Percentiles rank a stretch among this genome's conserved stretches.
These are phyloP conservation scores for Pleurotus citrinopileatus DNA, from an alignment of 768 basidiomycete species.

Conservation along the genomic window DNA sequence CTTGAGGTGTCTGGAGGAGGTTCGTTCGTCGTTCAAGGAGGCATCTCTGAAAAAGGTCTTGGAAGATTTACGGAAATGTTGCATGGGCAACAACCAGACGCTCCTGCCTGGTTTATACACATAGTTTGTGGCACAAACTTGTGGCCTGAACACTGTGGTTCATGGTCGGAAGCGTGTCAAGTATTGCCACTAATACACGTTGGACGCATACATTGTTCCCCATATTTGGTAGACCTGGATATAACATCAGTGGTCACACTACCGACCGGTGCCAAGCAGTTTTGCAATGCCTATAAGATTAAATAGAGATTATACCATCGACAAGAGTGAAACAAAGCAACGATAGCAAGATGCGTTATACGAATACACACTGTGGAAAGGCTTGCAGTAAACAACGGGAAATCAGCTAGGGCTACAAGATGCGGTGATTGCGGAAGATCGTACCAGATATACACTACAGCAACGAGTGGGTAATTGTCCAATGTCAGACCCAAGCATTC, in stretches of 20 bases:
- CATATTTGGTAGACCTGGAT: too few species aligned
- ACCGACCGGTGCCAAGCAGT: neutral
- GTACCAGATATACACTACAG: slow-evolving; percentile 28
- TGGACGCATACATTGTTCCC: neutral
- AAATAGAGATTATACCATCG: neutral
- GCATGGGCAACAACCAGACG: neutral
- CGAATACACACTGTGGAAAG: slow-evolving; percentile 21
- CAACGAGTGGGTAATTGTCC: slow-evolving; percentile 14
- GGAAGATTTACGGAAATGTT: neutral
- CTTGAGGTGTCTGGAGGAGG: neutral
- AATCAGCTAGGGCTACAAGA: slow-evolving; percentile 27
- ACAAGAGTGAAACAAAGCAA: slow-evolving; percentile 10
- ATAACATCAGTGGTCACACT: neutral
- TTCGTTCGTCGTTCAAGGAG: neutral
- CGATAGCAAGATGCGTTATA: slow-evolving; percentile 16
- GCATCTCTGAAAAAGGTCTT: neutral
- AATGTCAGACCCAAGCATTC: slow-evolving; percentile 20
- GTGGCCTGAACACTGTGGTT: neutral
- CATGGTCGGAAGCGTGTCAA: neutral
- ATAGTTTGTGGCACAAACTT: neutral
- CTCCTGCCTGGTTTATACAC: neutral
- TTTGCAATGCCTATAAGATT: neutral
- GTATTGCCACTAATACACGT: neutral
- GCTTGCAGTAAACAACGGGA: slow-evolving; percentile 2
- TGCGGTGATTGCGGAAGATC: slow-evolving; percentile 10